Evolutionary conservation across 2,329 filamentous ascomycete species (phyloP).

Genomic region (Cladophialophora yegresii): DNA sequence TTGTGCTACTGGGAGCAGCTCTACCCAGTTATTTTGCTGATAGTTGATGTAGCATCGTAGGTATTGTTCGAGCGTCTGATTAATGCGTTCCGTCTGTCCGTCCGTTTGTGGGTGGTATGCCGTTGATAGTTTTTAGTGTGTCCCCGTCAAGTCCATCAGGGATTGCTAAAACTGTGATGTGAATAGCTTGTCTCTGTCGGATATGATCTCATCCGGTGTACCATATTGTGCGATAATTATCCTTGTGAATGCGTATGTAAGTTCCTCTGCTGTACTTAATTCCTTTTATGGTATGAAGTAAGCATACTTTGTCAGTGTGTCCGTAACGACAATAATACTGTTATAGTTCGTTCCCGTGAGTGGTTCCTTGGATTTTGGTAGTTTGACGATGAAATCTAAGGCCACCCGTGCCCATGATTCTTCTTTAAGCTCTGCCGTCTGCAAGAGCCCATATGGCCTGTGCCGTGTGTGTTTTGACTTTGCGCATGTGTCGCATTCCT

Average conservation of each 20-base stretch:
- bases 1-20: background rate
- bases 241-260: background rate
- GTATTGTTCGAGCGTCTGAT: background rate
- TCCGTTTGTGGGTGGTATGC: conserved; percentile 22
- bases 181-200: background rate
- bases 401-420: no score
- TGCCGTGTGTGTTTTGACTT: conserved; percentile 18
- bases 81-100: background rate
- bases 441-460: conserved; percentile 20
- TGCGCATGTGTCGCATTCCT: conserved; percentile 14
- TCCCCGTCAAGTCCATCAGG: background rate
- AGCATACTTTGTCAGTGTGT: background rate
- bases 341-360: background rate
- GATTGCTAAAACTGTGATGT: background rate
- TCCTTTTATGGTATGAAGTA: conserved; percentile 6
- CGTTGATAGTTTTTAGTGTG: conserved; percentile 19
- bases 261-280: background rate
- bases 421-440: background rate
- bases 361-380: conserved; percentile 11
- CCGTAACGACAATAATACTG: background rate
- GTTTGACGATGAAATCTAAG: conserved; percentile 10
- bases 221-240: background rate
- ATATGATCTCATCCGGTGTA: background rate
- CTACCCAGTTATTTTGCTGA: background rate
- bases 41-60: background rate